Evolutionary conservation across 495 filamentous ascomycete species (phyloP).

Genomic region (Aspergillus sclerotioniger): DNA sequence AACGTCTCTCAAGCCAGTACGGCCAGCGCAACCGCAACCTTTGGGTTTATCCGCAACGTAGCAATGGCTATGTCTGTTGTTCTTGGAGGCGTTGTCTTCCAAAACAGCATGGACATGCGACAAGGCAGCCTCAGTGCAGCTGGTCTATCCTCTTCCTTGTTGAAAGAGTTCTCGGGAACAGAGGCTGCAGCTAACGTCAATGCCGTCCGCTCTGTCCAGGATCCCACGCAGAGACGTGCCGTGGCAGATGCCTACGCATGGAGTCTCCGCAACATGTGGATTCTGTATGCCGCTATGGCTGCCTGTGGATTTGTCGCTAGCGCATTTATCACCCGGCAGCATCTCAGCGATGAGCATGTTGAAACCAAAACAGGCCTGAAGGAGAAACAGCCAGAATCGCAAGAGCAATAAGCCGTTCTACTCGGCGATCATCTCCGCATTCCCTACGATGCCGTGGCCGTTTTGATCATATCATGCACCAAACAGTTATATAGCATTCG

Average conservation of each 20-base stretch:
- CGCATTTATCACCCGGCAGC: conserved; percentile 50
- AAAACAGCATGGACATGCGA: conserved; percentile 55
- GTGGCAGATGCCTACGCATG: conserved; percentile 56
- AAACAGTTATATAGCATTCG: too few relatives aligned
- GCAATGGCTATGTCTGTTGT: conserved; percentile 71
- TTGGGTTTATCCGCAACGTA: conserved; percentile 71
- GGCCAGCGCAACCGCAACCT: conserved; percentile 73
- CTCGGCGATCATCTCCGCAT: not conserved
- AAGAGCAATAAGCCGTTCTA: not conserved
- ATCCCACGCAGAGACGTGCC: conserved; percentile 42
- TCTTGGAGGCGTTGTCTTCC: conserved; percentile 78
- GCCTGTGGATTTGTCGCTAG: conserved; percentile 50
- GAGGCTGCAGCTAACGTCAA: conserved; percentile 54
- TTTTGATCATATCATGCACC: too few relatives aligned
- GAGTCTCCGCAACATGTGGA: conserved; percentile 63
- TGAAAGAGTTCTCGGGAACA: conserved; percentile 43
- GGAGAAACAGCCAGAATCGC: conserved; percentile 5
- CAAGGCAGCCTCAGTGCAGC: conserved; percentile 37
- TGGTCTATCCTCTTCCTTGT: conserved; percentile 41
- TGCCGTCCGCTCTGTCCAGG: conserved; percentile 40
- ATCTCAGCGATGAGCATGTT: conserved; percentile 56
- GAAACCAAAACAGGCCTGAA: conserved; percentile 55
- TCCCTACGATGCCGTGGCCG: not conserved
- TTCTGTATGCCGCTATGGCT: conserved; percentile 55
- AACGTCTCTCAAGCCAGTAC: conserved; percentile 66